Evolutionary conservation across 306 rosid species (phyloP).

Genomic region (Casuarina cunninghamiana): DNA sequence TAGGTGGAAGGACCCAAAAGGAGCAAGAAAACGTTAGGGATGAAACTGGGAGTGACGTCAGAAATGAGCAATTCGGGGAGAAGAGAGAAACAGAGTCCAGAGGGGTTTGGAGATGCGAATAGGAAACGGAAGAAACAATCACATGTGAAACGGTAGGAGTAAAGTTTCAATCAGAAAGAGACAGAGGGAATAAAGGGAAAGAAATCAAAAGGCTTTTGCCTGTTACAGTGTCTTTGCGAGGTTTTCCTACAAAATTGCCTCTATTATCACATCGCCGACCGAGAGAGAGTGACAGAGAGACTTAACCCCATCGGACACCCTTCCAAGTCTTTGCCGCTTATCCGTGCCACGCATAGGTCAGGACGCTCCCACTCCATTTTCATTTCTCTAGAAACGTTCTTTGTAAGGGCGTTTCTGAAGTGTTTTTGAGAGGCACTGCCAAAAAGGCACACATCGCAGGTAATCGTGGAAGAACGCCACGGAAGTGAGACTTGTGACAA

Average conservation of each 20-base stretch:
- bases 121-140: constrained; percentile 16
- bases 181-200: constrained; percentile 34
- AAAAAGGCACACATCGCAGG: too few relatives aligned
- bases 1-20: constrained; percentile 1
- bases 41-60: constrained; percentile 1
- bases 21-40: neutral
- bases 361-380: neutral
- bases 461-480: too few relatives aligned
- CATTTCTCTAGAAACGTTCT: too few relatives aligned
- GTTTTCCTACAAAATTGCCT: neutral
- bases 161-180: constrained; percentile 39
- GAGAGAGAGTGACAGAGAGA: neutral
- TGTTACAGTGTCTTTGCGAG: constrained; percentile 25
- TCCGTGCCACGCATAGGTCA: neutral
- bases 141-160: constrained; percentile 34
- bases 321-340: neutral
- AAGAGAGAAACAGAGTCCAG: neutral
- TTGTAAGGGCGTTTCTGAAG: too few relatives aligned
- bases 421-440: too few relatives aligned
- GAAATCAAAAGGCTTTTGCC: constrained; percentile 9
- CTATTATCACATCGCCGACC: neutral
- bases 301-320: neutral
- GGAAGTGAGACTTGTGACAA: too few relatives aligned
- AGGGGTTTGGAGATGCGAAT: neutral
- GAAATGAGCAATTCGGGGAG: constrained; percentile 14